These are phyloP conservation scores for Hortiboletus campestris DNA, from an alignment of 768 basidiomycete genomes.

Conservation along the genomic window DNA sequence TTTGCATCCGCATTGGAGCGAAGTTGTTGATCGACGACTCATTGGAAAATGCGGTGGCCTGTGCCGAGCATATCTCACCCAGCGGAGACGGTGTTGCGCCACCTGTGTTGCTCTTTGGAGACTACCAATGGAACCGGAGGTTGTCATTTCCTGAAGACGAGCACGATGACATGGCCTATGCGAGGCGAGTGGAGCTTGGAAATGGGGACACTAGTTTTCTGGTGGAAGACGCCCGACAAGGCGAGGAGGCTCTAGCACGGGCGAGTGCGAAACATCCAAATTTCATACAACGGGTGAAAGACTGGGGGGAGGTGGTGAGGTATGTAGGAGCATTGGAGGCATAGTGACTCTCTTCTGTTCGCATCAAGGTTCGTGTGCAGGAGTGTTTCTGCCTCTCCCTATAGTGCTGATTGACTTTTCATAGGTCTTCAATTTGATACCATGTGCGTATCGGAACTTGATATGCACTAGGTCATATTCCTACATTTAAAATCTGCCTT, in stretches of 20 bases:
- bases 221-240: slow-evolving; percentile 41
- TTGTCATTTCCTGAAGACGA: slow-evolving; percentile 45
- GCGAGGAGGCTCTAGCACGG: slow-evolving; percentile 39
- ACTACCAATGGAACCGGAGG: slow-evolving; percentile 74
- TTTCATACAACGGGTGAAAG: slow-evolving; percentile 51
- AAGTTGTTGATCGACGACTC: slow-evolving; percentile 78
- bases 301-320: slow-evolving; percentile 60
- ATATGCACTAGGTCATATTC: not conserved
- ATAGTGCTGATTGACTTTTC: not conserved
- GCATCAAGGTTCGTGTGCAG: not conserved
- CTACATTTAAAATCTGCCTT: not conserved
- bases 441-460: not conserved
- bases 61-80: slow-evolving; percentile 35
- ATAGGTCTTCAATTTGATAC: not conserved
- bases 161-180: slow-evolving; percentile 53
- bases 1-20: slow-evolving; percentile 63
- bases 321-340: slow-evolving; percentile 37
- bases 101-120: slow-evolving; percentile 69
- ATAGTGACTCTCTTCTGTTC: not conserved
- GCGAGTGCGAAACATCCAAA: slow-evolving; percentile 41
- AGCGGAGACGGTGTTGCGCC: slow-evolving; percentile 31
- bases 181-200: slow-evolving; percentile 42
- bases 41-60: slow-evolving; percentile 69
- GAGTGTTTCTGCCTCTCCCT: not conserved
- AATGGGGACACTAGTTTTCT: slow-evolving; percentile 55